These are phyloP conservation scores for Rhytidiadelphus loreus DNA, from an alignment of 225 moss, liverwort and hornwort genomes.

Conservation along the genomic window DNA sequence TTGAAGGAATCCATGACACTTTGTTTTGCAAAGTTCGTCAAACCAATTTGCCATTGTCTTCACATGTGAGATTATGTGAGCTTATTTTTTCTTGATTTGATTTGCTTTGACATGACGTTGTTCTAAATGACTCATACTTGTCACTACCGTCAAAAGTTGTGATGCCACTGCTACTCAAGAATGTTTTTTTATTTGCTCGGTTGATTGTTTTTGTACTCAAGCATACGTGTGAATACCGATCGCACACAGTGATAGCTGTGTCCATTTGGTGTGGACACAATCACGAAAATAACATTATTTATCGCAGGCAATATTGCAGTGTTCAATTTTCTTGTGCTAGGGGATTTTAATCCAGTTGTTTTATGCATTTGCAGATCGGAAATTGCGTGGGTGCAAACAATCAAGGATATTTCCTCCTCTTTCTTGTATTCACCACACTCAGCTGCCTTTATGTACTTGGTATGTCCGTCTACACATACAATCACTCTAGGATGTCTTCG, in stretches of 20 bases:
- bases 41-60: not conserved
- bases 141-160: not conserved
- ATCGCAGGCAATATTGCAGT: not conserved
- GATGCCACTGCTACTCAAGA: not conserved
- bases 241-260: not conserved
- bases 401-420: conserved; percentile 77
- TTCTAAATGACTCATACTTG: not conserved
- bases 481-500: conserved; percentile 15
- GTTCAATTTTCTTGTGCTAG: not conserved
- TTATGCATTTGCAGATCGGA: conserved; percentile 47
- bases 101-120: not conserved
- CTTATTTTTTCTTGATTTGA: not conserved
- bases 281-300: not conserved
- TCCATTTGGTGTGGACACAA: not conserved
- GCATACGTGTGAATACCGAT: not conserved
- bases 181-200: not conserved
- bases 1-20: not conserved
- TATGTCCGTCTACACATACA: conserved; percentile 60
- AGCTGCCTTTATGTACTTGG: conserved; percentile 67
- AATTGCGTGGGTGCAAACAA: conserved; percentile 92
- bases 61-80: not conserved
- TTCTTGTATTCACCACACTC: conserved; percentile 53
- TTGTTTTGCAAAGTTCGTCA: not conserved
- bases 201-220: not conserved
- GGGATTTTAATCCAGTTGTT: not conserved